phyloP scores from a whole-genome alignment of 1,284 basidiomycete genomes.

The Phylloporus sp. region DNA sequence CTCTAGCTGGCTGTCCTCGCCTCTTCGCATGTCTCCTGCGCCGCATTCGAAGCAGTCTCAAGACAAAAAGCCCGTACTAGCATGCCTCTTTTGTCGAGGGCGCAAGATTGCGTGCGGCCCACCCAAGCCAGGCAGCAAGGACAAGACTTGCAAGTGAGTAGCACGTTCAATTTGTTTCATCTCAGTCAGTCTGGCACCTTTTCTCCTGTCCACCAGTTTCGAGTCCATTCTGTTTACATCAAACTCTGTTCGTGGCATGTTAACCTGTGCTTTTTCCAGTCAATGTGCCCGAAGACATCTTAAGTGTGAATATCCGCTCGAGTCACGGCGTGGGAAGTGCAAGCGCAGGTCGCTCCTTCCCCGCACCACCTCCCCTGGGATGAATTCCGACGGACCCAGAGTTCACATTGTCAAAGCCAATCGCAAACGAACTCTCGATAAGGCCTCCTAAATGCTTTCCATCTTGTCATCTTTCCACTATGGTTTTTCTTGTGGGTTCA shows the following conservation, averaged over 20 bases:
- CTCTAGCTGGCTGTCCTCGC: slow-evolving; percentile 36
- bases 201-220: slow-evolving; percentile 12
- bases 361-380: slow-evolving; percentile 38
- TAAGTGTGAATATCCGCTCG: slow-evolving; percentile 65
- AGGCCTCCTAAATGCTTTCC: slow-evolving; percentile 27
- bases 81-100: slow-evolving; percentile 68
- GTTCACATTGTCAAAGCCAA: slow-evolving; percentile 29
- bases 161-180: slow-evolving; percentile 25
- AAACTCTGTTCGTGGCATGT: slow-evolving; percentile 24
- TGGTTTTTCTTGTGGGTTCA: slow-evolving; percentile 1
- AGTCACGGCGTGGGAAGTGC: slow-evolving; percentile 66
- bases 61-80: slow-evolving; percentile 61
- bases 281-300: slow-evolving; percentile 68
- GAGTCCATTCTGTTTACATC: neutral
- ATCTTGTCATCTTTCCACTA: neutral
- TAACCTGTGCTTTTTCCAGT: slow-evolving; percentile 46
- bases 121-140: slow-evolving; percentile 55
- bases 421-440: slow-evolving; percentile 40
- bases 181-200: neutral
- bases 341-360: slow-evolving; percentile 53
- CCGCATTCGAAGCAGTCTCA: slow-evolving; percentile 31
- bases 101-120: slow-evolving; percentile 72
- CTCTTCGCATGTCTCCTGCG: slow-evolving; percentile 28
- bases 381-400: slow-evolving; percentile 30
- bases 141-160: slow-evolving; percentile 69